Percentiles rank a stretch among this genome's conserved stretches.
phyloP scores from a whole-genome alignment of 371 early-diverging fungal species.

The Mortierella sp. region DNA sequence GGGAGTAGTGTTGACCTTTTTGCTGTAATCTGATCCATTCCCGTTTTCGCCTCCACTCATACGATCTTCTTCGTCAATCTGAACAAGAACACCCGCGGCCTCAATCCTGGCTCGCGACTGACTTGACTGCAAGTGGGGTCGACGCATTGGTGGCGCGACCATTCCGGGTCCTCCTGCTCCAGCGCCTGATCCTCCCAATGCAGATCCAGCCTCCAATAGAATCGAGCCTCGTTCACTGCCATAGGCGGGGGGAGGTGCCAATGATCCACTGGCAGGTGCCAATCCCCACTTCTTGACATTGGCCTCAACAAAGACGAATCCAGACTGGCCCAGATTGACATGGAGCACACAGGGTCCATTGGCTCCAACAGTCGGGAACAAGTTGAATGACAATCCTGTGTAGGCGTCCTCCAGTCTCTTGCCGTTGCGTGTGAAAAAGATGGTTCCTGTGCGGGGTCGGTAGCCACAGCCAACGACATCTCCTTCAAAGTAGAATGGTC shows the following conservation, averaged over 20 bases:
- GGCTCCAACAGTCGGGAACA: slow-evolving; percentile 58
- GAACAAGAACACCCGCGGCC: slow-evolving; percentile 44
- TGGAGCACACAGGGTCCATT: slow-evolving; percentile 56
- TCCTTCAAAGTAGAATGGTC: slow-evolving; percentile 52
- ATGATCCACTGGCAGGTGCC: slow-evolving; percentile 78
- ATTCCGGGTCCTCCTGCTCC: background rate
- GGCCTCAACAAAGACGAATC: slow-evolving; percentile 81
- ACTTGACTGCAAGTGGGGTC: slow-evolving; percentile 40
- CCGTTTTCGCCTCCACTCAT: background rate
- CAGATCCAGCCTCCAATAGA: slow-evolving; percentile 57
- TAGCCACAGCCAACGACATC: slow-evolving; percentile 65
- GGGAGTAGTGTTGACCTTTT: slow-evolving; percentile 1
- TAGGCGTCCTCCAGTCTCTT: slow-evolving; percentile 52
- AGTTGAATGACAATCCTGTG: slow-evolving; percentile 47
- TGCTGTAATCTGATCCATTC: slow-evolving; percentile 5
- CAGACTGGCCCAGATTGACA: slow-evolving; percentile 62
- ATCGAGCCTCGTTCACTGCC: slow-evolving; percentile 68
- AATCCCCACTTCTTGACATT: slow-evolving; percentile 88
- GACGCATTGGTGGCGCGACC: slow-evolving; percentile 24
- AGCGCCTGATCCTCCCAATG: slow-evolving; percentile 5
- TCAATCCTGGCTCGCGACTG: slow-evolving; percentile 38
- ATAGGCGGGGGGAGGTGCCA: slow-evolving; percentile 76
- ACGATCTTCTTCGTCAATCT: slow-evolving; percentile 33
- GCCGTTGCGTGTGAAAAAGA: slow-evolving; percentile 65
- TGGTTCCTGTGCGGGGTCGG: slow-evolving; percentile 55